Evolutionary conservation across 1,284 basidiomycete genomes (phyloP), one percentile per base, ranked within the genome.

Genomic region (Cutaneotrichosporon dermatis): DNA sequence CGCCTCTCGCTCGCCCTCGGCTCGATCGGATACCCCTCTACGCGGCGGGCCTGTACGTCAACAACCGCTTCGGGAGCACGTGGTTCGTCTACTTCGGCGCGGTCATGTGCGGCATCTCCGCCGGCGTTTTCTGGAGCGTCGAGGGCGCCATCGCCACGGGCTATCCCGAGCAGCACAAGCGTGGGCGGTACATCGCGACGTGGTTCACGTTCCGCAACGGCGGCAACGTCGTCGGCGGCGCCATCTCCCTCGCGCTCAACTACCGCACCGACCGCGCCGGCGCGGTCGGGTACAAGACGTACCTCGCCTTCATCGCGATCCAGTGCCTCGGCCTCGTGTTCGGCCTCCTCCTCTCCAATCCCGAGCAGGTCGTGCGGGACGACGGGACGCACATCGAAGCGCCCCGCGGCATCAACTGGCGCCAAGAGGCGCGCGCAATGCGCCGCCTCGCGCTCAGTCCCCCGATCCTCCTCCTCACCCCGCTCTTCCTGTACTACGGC

Each of bases 21-120:
- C 8, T 59, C 62, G 15, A 42, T 70, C 40, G 70, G 69, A 3
- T 72, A 71, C 58, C 68, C 1, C 60, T 72, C 1, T 73, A 73
- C 60, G 70, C 68, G 10, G 73, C 71, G 11, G 73, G 67, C 9
- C 67, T 74, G 35, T 74, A 74, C 61, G 64, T 64, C 53, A 70
- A 70, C 56, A 68, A 67, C 51, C 54, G 55, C 9, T 59, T 53
- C 4, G 59, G 68, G 13, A 65, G 60, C 4, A 66, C 66, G n/a
- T 69, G 69, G 63, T 71, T 72, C 55, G 56, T 72, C 54, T 63
- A 71, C 57, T 68, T 71, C 40, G 71, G 68, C 9, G 58, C 59
- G 37, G 66, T 65, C 6, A 55, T 57, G 11, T 72, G 70, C 55
- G 73, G 73, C 43, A 67, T 74, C 51, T 64, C 62, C 4, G 71